These are phyloP conservation scores for Cladorrhinum samala DNA, from an alignment of 495 filamentous ascomycete species.

Conservation along the genomic window DNA sequence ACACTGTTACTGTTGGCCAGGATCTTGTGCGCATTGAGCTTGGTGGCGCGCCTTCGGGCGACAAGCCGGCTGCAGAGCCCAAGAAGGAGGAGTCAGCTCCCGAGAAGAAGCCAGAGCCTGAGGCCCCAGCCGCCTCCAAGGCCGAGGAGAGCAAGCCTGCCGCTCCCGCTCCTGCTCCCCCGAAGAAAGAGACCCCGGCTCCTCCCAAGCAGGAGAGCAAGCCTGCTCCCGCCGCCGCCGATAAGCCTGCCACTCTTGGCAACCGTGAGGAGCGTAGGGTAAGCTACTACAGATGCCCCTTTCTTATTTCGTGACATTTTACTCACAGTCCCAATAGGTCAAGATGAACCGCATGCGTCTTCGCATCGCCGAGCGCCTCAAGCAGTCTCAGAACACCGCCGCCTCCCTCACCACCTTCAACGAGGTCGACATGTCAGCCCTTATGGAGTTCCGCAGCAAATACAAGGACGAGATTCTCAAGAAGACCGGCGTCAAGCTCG, in stretches of 20 bases:
- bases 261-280: conserved; percentile 86
- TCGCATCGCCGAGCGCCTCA: conserved; percentile 92
- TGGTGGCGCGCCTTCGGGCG: conserved; percentile 55
- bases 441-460: conserved; percentile 93
- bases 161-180: conserved; percentile 28
- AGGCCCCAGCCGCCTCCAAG: conserved; percentile 42
- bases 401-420: conserved; percentile 98
- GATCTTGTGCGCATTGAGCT: conserved; percentile 79
- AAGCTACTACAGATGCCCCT: conserved; percentile 23
- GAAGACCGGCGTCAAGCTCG: conserved; percentile 94
- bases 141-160: conserved; percentile 25
- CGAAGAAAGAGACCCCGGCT: conserved; percentile 22
- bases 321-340: conserved; percentile 50
- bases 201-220: conserved; percentile 42
- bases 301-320: background rate
- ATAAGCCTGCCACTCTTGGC: conserved; percentile 48
- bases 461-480: conserved; percentile 97
- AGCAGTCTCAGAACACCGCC: conserved; percentile 98
- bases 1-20: conserved; percentile 92
- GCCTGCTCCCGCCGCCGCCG: conserved; percentile 36
- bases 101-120: conserved; percentile 48
- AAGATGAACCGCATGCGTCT: conserved; percentile 99
- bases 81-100: conserved; percentile 57
- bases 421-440: conserved; percentile 96
- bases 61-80: conserved; percentile 46